These are phyloP conservation scores for Delitschia confertaspora DNA, from an alignment of 495 filamentous ascomycete genomes.

Conservation along the genomic window DNA sequence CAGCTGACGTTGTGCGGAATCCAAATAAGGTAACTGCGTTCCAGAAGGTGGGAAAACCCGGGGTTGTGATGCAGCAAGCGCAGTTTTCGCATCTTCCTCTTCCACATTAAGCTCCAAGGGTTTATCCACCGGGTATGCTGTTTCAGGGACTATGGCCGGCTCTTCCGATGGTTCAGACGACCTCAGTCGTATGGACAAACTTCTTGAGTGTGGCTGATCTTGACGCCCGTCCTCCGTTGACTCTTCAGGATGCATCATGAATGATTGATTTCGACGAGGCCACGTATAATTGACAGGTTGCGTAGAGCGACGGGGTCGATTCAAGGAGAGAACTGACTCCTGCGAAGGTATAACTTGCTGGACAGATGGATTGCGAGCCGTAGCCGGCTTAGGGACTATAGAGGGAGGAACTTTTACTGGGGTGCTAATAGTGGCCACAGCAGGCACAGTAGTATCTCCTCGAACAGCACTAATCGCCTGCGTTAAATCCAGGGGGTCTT, in stretches of 20 bases:
- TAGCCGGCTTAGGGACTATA: too few relatives aligned
- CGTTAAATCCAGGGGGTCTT: too few relatives aligned
- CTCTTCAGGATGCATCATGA: too few relatives aligned
- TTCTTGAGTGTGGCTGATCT: too few relatives aligned
- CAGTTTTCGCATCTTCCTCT: slow-evolving; percentile 14
- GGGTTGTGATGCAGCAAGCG: background rate
- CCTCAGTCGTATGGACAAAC: background rate
- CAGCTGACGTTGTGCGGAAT: slow-evolving; percentile 2
- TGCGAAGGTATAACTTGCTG: too few relatives aligned
- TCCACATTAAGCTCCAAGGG: slow-evolving; percentile 8
- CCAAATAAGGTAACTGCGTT: slow-evolving; percentile 11
- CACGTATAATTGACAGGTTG: slow-evolving; percentile 12
- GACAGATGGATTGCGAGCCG: too few relatives aligned
- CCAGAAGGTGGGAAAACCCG: background rate
- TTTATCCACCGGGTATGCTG: slow-evolving; percentile 10
- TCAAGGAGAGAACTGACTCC: too few relatives aligned
- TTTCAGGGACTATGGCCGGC: slow-evolving; percentile 1
- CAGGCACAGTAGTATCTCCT: too few relatives aligned
- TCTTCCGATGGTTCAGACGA: background rate
- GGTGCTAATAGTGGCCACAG: too few relatives aligned
- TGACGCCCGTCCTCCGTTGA: too few relatives aligned
- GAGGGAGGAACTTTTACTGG: too few relatives aligned
- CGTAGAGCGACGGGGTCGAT: slow-evolving; percentile 8
- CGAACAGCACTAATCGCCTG: too few relatives aligned
- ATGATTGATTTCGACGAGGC: slow-evolving; percentile 9